Evolutionary conservation across 139 green algal genomes (phyloP).

Genomic region (Spirogloea muscicola): DNA sequence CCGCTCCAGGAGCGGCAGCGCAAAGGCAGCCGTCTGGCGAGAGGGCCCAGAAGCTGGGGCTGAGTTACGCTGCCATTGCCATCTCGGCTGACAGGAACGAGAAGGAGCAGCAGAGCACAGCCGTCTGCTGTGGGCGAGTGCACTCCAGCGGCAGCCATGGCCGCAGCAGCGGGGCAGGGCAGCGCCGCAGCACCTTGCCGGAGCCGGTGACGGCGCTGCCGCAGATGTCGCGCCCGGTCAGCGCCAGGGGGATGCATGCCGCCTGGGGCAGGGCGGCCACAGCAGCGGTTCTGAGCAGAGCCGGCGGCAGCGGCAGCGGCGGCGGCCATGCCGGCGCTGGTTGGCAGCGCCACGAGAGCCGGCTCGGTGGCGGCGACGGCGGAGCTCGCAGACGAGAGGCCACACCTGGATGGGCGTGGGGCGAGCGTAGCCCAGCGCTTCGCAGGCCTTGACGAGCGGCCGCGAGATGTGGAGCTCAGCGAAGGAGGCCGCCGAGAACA

Average conservation of each 20-base stretch:
- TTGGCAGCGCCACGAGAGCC: too few species aligned
- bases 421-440: conserved; percentile 77
- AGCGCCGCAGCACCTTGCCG: conserved; percentile 66
- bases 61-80: too few species aligned
- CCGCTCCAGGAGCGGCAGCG: conserved; percentile 86
- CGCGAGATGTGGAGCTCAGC: conserved; percentile 82
- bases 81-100: too few species aligned
- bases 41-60: too few species aligned
- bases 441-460: conserved; percentile 75
- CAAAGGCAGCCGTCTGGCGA: conserved; percentile 85
- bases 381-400: conserved; percentile 34
- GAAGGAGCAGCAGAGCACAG: neutral
- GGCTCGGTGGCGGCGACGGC: too few species aligned
- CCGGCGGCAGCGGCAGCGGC: too few species aligned
- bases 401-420: conserved; percentile 89
- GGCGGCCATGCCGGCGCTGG: too few species aligned
- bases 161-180: neutral
- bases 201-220: conserved; percentile 90
- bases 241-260: conserved; percentile 86
- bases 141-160: neutral
- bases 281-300: too few species aligned
- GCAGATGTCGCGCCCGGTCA: conserved; percentile 91
- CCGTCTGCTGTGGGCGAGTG: neutral
- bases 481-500: conserved; percentile 66
- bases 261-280: conserved; percentile 57